Evolutionary conservation across 2,329 filamentous ascomycete genomes (phyloP).

Genomic region (Neopestalotiopsis sp.): DNA sequence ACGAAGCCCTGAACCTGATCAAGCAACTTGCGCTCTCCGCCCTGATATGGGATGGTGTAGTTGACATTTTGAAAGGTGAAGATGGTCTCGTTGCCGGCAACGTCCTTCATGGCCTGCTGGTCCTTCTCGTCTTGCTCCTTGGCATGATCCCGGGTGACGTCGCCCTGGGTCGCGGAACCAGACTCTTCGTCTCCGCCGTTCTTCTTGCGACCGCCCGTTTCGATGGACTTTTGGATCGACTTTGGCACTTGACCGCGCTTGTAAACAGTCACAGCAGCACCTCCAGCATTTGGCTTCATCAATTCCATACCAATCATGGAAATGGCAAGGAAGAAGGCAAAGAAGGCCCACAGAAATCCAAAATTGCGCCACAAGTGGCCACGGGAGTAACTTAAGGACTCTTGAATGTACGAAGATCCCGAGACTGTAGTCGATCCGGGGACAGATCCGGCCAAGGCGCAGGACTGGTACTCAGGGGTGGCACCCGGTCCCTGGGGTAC

Average conservation of each 20-base stretch:
- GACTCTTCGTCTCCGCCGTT: conserved; percentile 58
- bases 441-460: conserved; percentile 61
- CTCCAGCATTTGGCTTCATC: conserved; percentile 65
- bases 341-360: conserved; percentile 56
- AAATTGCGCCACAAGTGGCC: conserved; percentile 67
- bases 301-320: conserved; percentile 46
- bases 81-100: conserved; percentile 66
- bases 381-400: conserved; percentile 59
- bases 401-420: conserved; percentile 73
- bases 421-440: conserved; percentile 67
- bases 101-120: conserved; percentile 46
- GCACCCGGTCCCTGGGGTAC: conserved; percentile 54
- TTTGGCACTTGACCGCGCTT: conserved; percentile 69
- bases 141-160: conserved; percentile 24
- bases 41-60: conserved; percentile 60
- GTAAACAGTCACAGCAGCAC: conserved; percentile 64
- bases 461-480: conserved; percentile 57
- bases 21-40: conserved; percentile 70
- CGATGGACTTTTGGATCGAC: conserved; percentile 60
- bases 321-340: conserved; percentile 52
- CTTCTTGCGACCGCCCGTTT: conserved; percentile 48
- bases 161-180: conserved; percentile 51
- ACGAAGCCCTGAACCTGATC: conserved; percentile 85
- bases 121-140: conserved; percentile 29
- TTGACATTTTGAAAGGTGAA: conserved; percentile 60